These are phyloP conservation scores for Blepharisma stoltei DNA, from an alignment of 73 alveolate genomes.

Conservation along the genomic window DNA sequence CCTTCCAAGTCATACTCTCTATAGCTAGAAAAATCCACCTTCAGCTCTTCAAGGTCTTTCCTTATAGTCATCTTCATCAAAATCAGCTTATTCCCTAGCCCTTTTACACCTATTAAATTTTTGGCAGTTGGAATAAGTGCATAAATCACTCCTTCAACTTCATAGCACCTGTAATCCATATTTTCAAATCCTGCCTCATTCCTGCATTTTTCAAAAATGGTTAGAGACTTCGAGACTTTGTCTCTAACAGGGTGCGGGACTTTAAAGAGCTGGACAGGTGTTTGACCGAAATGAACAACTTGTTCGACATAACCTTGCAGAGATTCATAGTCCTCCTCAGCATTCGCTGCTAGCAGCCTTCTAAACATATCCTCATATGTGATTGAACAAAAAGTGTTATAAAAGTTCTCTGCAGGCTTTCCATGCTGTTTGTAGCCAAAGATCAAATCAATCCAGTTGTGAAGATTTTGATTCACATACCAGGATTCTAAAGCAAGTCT, in stretches of 20 bases:
- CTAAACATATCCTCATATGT: slow-evolving; percentile 80
- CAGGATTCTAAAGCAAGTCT: slow-evolving; percentile 77
- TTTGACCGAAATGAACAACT: slow-evolving; percentile 27
- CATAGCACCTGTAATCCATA: background rate
- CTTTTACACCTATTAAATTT: too few relatives aligned
- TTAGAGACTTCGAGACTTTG: too few relatives aligned
- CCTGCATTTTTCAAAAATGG: background rate
- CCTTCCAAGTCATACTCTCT: background rate
- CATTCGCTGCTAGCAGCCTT: background rate
- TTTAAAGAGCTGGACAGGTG: slow-evolving; percentile 27
- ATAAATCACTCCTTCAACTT: background rate
- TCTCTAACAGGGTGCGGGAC: slow-evolving; percentile 9
- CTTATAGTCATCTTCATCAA: too few relatives aligned
- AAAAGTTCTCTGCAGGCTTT: slow-evolving; percentile 77
- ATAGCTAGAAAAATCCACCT: too few relatives aligned
- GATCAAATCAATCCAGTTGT: slow-evolving; percentile 82
- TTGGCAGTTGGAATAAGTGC: background rate
- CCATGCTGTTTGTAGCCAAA: slow-evolving; percentile 91
- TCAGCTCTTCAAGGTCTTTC: too few relatives aligned
- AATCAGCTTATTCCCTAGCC: too few relatives aligned
- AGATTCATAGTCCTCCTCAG: background rate
- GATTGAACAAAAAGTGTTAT: slow-evolving; percentile 58
- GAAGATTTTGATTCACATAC: slow-evolving; percentile 54
- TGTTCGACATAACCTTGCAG: slow-evolving; percentile 9
- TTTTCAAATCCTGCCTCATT: background rate